Evolutionary conservation across 495 filamentous ascomycete genomes (phyloP).

Genomic region (Tuber aestivum): DNA sequence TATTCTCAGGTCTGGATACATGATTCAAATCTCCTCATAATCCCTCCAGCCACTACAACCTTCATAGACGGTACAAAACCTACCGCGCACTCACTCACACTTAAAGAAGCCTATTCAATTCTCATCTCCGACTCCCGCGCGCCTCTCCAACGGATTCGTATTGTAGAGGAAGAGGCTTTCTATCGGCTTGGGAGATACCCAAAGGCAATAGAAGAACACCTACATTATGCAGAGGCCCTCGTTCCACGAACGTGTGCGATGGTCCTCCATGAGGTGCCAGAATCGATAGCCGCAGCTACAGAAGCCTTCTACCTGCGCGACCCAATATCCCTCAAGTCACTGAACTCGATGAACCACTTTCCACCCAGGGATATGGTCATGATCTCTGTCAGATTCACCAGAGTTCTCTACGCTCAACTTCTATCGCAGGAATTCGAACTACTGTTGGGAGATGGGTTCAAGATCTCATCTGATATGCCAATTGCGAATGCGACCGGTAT

Average conservation of each 20-base stretch:
- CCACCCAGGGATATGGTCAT: slow-evolving; percentile 72
- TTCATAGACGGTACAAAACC: slow-evolving; percentile 3
- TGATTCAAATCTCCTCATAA: slow-evolving; percentile 63
- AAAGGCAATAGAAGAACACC: slow-evolving; percentile 52
- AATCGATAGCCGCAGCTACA: slow-evolving; percentile 70
- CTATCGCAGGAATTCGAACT: slow-evolving; percentile 77
- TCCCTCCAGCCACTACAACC: slow-evolving; percentile 51
- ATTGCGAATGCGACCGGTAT: slow-evolving; percentile 67
- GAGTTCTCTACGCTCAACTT: slow-evolving; percentile 83
- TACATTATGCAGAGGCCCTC: slow-evolving; percentile 64
- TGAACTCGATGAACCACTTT: slow-evolving; percentile 58
- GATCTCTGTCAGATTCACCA: slow-evolving; percentile 72
- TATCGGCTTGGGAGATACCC: slow-evolving; percentile 81
- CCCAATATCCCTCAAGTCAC: slow-evolving; percentile 64
- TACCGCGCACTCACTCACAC: slow-evolving; percentile 25
- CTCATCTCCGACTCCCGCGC: slow-evolving; percentile 7
- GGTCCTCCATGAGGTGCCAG: slow-evolving; percentile 65
- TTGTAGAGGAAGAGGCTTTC: slow-evolving; percentile 83
- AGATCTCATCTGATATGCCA: slow-evolving; percentile 5
- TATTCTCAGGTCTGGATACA: slow-evolving; percentile 64
- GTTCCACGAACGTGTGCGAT: slow-evolving; percentile 80
- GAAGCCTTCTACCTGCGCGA: slow-evolving; percentile 94
- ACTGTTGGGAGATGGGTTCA: slow-evolving; percentile 47
- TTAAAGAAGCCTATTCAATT: slow-evolving; percentile 28
- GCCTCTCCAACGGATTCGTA: slow-evolving; percentile 27